These are phyloP conservation scores for Phytophthora foliorum DNA, from an alignment of 352 stramenopile species.

Conservation along the genomic window DNA sequence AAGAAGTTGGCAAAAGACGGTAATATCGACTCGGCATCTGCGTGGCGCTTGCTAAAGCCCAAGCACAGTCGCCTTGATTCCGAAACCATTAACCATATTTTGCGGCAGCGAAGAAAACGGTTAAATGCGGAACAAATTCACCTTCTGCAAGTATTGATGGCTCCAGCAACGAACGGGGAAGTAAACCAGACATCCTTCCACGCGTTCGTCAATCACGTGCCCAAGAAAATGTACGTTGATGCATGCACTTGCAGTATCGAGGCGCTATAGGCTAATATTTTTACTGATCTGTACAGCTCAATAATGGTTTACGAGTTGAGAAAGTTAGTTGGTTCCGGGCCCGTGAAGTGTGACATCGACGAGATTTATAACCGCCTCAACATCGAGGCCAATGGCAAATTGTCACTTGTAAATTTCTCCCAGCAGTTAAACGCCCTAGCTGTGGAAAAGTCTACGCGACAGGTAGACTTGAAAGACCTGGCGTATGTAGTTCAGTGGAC, in stretches of 20 bases:
- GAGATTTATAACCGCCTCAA: conserved; percentile 79
- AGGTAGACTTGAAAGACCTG: conserved; percentile 77
- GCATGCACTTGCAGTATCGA: neutral
- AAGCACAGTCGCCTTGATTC: conserved; percentile 66
- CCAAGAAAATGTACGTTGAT: conserved; percentile 77
- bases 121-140: conserved; percentile 64
- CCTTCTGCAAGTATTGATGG: conserved; percentile 72
- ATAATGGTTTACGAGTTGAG: conserved; percentile 75
- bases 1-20: conserved; percentile 80
- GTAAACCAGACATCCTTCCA: conserved; percentile 75
- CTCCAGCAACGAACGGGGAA: conserved; percentile 67
- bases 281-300: conserved; percentile 36
- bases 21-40: conserved; percentile 78
- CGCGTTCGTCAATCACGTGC: conserved; percentile 83
- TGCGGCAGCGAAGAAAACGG: conserved; percentile 64
- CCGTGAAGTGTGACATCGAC: conserved; percentile 48
- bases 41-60: conserved; percentile 77
- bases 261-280: neutral
- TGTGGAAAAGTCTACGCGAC: conserved; percentile 58
- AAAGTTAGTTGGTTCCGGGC: conserved; percentile 67
- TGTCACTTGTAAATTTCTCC: conserved; percentile 68
- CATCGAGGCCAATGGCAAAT: conserved; percentile 73
- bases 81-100: conserved; percentile 64
- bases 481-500: conserved; percentile 81
- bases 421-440: conserved; percentile 67